Evolutionary conservation across 768 basidiomycete genomes (phyloP).

Genomic region (Nidula microcarpa): DNA sequence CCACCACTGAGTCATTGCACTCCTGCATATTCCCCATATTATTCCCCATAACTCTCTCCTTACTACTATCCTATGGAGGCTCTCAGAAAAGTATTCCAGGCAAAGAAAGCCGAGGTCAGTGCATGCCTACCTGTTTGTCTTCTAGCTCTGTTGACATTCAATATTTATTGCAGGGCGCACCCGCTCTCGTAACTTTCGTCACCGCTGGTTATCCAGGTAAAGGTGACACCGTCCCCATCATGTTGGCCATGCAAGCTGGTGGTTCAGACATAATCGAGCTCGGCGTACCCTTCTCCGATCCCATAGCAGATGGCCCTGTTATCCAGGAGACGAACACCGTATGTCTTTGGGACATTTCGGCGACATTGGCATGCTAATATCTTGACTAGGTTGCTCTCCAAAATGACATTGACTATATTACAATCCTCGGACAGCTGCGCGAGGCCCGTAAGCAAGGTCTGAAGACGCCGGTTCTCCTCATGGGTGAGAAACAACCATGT

Average conservation of each 20-base stretch:
- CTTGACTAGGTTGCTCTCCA: conserved; percentile 71
- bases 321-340: conserved; percentile 96
- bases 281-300: conserved; percentile 94
- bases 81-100: conserved; percentile 65
- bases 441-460: conserved; percentile 83
- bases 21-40: conserved; percentile 5
- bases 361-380: conserved; percentile 5
- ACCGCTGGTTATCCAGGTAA: conserved; percentile 88
- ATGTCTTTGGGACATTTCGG: conserved; percentile 19
- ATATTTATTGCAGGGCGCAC: conserved; percentile 36
- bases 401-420: conserved; percentile 74
- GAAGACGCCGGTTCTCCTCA: conserved; percentile 83
- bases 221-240: conserved; percentile 78
- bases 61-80: conserved; percentile 52
- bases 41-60: conserved; percentile 5
- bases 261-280: conserved; percentile 95
- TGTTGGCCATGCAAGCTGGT: conserved; percentile 91
- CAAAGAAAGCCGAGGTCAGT: conserved; percentile 55
- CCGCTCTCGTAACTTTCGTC: conserved; percentile 82
- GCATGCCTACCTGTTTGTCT: background rate
- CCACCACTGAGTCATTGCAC: conserved; percentile 9
- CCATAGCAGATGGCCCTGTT: conserved; percentile 90
- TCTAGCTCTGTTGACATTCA: background rate
- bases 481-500: conserved; percentile 56
- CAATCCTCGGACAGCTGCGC: conserved; percentile 68